phyloP scores from a whole-genome alignment of 2,329 filamentous ascomycete genomes.

The Arthrobotrys entomopaga region DNA sequence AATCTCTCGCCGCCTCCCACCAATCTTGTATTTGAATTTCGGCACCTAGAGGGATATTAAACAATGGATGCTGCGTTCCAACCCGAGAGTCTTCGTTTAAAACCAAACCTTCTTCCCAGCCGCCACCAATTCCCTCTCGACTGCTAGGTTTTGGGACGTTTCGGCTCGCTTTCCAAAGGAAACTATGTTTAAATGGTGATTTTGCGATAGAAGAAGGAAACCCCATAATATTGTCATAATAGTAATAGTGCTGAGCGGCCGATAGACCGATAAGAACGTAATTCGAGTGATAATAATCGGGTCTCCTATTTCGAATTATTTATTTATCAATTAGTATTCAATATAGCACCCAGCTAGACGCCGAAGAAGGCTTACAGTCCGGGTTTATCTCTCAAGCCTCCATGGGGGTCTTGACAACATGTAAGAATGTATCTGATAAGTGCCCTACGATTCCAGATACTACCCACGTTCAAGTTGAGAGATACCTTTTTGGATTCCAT shows the following conservation, averaged over 20 bases:
- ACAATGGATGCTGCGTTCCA: slow-evolving; percentile 56
- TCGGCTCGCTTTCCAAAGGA: slow-evolving; percentile 45
- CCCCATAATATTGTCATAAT: slow-evolving; percentile 28
- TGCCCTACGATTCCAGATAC: slow-evolving; percentile 82
- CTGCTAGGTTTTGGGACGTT: slow-evolving; percentile 43
- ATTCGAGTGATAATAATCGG: slow-evolving; percentile 58
- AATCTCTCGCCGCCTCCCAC: slow-evolving; percentile 50
- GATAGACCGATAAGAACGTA: slow-evolving; percentile 58
- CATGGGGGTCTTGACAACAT: slow-evolving; percentile 83
- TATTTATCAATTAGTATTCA: neutral
- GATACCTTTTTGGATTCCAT: slow-evolving; percentile 15
- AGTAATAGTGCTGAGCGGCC: slow-evolving; percentile 57
- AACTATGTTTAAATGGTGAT: slow-evolving; percentile 39
- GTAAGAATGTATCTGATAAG: slow-evolving; percentile 87
- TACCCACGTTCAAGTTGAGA: slow-evolving; percentile 60
- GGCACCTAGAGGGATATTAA: slow-evolving; percentile 57
- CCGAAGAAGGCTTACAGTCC: slow-evolving; percentile 73
- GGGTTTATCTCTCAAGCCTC: slow-evolving; percentile 92
- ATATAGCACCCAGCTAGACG: neutral
- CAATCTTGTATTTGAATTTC: slow-evolving; percentile 50
- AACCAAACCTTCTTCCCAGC: slow-evolving; percentile 47
- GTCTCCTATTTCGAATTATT: slow-evolving; percentile 31
- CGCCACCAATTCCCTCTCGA: slow-evolving; percentile 26
- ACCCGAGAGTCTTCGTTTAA: slow-evolving; percentile 52
- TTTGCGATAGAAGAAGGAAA: neutral